Base-by-base conservation (phyloP, 257 asterid species). In the Linderniella brevidens region DNA sequence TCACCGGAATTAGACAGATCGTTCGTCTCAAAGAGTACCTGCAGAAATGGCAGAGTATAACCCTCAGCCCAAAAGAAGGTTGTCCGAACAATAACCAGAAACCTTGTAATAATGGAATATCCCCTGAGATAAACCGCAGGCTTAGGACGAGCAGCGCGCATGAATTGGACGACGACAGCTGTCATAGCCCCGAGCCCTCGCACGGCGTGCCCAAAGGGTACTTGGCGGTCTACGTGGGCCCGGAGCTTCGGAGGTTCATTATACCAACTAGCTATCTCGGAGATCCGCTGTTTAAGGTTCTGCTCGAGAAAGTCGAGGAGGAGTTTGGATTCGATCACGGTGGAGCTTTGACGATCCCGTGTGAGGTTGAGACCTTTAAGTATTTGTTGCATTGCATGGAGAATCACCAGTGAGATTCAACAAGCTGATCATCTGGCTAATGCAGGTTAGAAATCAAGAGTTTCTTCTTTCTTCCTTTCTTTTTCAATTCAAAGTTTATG, bases 231-330 rank as follows among this genome's bases (percentile, higher is more conserved):
- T 46, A 46, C 14, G 51, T 46, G 11, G 51, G 51, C 32, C 32
- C 51, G 1, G 51, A 46, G 51, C 32, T 17, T 19, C 51, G 51
- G 3, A 46, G 51, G 36, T 46, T 46, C 51, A 46, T 46, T 35
- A 46, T 46, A 29, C 51, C 51, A 9, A 18, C 51, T 4, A 46
- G 13, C 32, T 46, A 46, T 46, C 51, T 46, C 14, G 17, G 32
- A 3, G 51, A 46, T 46, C 51, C 51, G 2, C 32, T 46, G 35
- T 46, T 46, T 35, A 46, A 46, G 14, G 11, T 7, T 5, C 32
- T 46, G 51, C 51, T 46, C 9, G 51, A 46, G 10, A 46, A 46
- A 35, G 51, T 46, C 11, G 48, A 44, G 19, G 51, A 46, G 35
- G 51, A 46, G 51, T 46, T 46, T 19, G 51, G 51, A 16, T 46